phyloP scores from a whole-genome alignment of 1,139 yeast species.

The Yamadazyma dendronema region DNA sequence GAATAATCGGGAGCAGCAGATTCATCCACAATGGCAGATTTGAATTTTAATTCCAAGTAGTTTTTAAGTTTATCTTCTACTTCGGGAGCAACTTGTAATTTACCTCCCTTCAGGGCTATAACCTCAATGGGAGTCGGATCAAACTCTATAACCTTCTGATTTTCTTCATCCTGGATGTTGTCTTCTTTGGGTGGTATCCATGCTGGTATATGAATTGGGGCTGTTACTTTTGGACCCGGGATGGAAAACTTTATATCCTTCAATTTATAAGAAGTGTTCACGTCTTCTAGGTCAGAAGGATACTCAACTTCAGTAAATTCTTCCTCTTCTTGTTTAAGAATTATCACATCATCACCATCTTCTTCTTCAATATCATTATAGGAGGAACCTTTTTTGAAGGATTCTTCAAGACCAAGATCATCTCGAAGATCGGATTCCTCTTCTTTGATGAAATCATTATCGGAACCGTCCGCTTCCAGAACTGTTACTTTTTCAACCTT shows the following conservation, averaged over 20 bases:
- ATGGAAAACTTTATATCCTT: slow-evolving; percentile 48
- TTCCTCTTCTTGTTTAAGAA: slow-evolving; percentile 11
- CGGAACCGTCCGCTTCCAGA: too few relatives aligned
- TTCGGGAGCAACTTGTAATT: slow-evolving; percentile 24
- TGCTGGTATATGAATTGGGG: slow-evolving; percentile 72
- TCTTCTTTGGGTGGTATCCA: slow-evolving; percentile 51
- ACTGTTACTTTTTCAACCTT: background rate
- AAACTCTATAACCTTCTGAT: slow-evolving; percentile 33
- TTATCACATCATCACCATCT: slow-evolving; percentile 2
- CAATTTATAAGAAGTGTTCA: slow-evolving; percentile 26
- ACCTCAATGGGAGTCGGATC: slow-evolving; percentile 30
- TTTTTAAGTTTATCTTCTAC: slow-evolving; percentile 41
- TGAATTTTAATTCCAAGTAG: slow-evolving; percentile 54
- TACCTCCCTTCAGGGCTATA: slow-evolving; percentile 16
- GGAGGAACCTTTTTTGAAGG: background rate
- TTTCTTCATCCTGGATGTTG: slow-evolving; percentile 42
- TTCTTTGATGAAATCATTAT: background rate
- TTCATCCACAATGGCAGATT: slow-evolving; percentile 43
- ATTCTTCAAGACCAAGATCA: background rate
- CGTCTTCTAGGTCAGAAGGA: slow-evolving; percentile 12
- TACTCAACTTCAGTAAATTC: slow-evolving; percentile 14
- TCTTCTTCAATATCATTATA: slow-evolving; percentile 4
- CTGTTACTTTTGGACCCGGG: slow-evolving; percentile 66
- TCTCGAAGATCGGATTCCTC: too few relatives aligned
- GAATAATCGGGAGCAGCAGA: slow-evolving; percentile 30